phyloP scores from a whole-genome alignment of 2,329 filamentous ascomycete species.

The Ustulina deusta region DNA sequence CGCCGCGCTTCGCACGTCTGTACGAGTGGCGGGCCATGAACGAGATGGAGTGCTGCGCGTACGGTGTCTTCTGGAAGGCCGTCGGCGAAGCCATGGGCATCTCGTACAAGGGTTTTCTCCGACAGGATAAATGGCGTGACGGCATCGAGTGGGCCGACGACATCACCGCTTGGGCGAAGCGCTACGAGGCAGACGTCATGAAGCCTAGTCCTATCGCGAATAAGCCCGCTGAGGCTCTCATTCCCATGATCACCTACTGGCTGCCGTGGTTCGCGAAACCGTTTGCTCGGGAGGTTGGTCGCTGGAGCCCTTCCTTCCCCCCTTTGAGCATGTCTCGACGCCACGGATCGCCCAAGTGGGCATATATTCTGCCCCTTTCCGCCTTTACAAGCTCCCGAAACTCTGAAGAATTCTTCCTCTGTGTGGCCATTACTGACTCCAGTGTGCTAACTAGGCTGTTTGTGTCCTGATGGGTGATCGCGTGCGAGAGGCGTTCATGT shows the following conservation, averaged over 20 bases:
- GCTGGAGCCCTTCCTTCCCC: too few species aligned
- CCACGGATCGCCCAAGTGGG: too few species aligned
- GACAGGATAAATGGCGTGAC: conserved; percentile 56
- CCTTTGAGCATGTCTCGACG: too few species aligned
- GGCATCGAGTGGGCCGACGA: conserved; percentile 66
- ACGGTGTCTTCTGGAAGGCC: conserved; percentile 77
- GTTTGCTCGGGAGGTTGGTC: conserved; percentile 61
- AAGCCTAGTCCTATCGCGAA: conserved; percentile 63
- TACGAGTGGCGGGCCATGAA: conserved; percentile 79
- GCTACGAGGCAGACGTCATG: conserved; percentile 72
- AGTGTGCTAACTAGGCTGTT: too few species aligned
- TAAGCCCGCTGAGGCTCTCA: conserved; percentile 68
- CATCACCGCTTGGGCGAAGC: conserved; percentile 60
- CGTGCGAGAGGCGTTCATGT: conserved; percentile 74
- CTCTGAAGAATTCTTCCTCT: too few species aligned
- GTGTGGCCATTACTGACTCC: too few species aligned
- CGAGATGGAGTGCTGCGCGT: conserved; percentile 75
- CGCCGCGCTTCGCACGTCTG: conserved; percentile 69
- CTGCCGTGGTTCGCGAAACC: conserved; percentile 61
- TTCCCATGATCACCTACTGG: conserved; percentile 69
- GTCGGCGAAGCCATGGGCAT: conserved; percentile 79
- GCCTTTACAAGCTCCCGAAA: too few species aligned
- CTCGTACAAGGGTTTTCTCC: conserved; percentile 57
- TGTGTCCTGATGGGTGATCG: conserved; percentile 73
- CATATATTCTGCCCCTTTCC: too few species aligned